Conservation (phyloP, 352 stramenopile genomes). For the Thraustochytrium sp. region DNA sequence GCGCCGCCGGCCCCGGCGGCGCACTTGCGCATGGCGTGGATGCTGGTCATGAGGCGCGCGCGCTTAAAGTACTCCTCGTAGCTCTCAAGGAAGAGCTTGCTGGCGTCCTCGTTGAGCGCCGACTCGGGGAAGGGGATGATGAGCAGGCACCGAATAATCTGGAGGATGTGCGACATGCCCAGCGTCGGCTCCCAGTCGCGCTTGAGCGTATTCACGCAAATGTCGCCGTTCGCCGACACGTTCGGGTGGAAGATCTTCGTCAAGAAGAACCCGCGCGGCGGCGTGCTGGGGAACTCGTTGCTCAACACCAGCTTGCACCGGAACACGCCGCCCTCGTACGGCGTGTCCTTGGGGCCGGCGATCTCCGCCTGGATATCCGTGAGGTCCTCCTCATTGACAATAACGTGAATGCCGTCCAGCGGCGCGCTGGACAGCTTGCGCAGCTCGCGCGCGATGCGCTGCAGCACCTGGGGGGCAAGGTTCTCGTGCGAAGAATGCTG, state of each 20-base stretch:
- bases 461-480: slow-evolving; percentile 79
- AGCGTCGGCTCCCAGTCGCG: slow-evolving; percentile 91
- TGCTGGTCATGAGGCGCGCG: slow-evolving; percentile 76
- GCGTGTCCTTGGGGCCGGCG: slow-evolving; percentile 88
- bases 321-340: slow-evolving; percentile 93
- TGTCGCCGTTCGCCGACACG: slow-evolving; percentile 90
- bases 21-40: slow-evolving; percentile 64
- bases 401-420: slow-evolving; percentile 82
- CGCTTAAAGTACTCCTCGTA: slow-evolving; percentile 92
- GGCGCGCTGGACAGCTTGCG: slow-evolving; percentile 75
- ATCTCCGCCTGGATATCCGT: slow-evolving; percentile 91
- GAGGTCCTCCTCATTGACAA: slow-evolving; percentile 78
- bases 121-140: slow-evolving; percentile 99
- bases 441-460: slow-evolving; percentile 83
- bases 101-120: slow-evolving; percentile 97
- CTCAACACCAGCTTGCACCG: slow-evolving; percentile 88
- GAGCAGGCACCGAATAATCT: slow-evolving; percentile 95
- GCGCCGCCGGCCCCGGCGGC: neutral
- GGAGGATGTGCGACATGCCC: slow-evolving; percentile 90
- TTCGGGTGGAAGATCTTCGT: slow-evolving; percentile 99
- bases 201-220: slow-evolving; percentile 99
- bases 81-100: slow-evolving; percentile 96
- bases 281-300: slow-evolving; percentile 70
- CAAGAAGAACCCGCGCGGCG: slow-evolving; percentile 83
- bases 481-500: slow-evolving; percentile 58